A percentile compares a stretch with the other conserved stretches of the same genome.
These are phyloP conservation scores for Saccharomyces kudriavzevii DNA, from an alignment of 805 yeast genomes.

Conservation along the genomic window DNA sequence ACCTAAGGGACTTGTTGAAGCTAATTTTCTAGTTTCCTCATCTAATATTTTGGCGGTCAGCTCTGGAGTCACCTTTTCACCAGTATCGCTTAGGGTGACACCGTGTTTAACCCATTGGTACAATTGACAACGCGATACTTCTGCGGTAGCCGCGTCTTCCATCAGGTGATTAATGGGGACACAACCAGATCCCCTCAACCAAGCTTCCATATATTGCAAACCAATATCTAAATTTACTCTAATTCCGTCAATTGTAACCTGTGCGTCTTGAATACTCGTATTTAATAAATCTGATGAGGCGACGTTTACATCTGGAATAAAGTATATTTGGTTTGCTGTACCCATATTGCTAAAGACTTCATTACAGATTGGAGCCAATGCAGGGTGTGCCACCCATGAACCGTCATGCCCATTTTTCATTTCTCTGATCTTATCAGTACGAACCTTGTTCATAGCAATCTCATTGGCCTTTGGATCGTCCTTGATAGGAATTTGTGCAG, in stretches of 20 bases:
- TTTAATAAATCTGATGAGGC: slow-evolving; percentile 53
- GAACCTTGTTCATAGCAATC: slow-evolving; percentile 63
- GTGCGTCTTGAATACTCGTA: slow-evolving; percentile 54
- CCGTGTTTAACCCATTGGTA: slow-evolving; percentile 80
- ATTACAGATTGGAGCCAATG: slow-evolving; percentile 64
- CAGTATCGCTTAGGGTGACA: slow-evolving; percentile 49
- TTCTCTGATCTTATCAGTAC: slow-evolving; percentile 69
- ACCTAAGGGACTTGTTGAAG: slow-evolving; percentile 34
- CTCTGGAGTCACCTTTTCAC: slow-evolving; percentile 50
- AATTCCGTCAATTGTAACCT: slow-evolving; percentile 64
- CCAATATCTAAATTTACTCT: slow-evolving; percentile 68
- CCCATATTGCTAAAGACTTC: slow-evolving; percentile 72
- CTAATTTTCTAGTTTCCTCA: slow-evolving; percentile 51
- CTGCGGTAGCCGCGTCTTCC: slow-evolving; percentile 91
- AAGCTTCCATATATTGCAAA: slow-evolving; percentile 72
- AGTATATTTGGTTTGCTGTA: slow-evolving; percentile 66
- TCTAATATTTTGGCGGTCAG: slow-evolving; percentile 49
- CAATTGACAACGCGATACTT: slow-evolving; percentile 73
- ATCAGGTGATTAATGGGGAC: slow-evolving; percentile 77
- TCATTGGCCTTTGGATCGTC: slow-evolving; percentile 55
- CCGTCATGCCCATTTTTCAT: slow-evolving; percentile 78
- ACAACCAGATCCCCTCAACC: slow-evolving; percentile 80
- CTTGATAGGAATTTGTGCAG: slow-evolving; percentile 78
- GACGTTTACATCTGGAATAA: slow-evolving; percentile 39
- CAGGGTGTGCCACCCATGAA: slow-evolving; percentile 90